These are phyloP conservation scores for Drechslera avenae DNA, from an alignment of 2,329 filamentous ascomycete species.

Conservation along the genomic window DNA sequence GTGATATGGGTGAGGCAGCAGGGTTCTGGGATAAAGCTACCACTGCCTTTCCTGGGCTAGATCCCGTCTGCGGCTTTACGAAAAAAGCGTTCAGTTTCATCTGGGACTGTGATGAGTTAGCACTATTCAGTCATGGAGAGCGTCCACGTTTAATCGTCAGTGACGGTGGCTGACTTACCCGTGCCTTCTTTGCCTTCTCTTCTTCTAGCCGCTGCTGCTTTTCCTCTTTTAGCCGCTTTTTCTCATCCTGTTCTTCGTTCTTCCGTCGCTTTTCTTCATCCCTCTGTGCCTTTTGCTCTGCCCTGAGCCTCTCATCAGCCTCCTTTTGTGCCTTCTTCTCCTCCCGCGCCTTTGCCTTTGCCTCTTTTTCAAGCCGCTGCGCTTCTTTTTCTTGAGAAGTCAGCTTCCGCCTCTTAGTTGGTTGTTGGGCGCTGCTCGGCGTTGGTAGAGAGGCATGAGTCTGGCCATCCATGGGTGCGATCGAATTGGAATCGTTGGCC, in stretches of 20 bases:
- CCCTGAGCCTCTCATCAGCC: constrained; percentile 43
- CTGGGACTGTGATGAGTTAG: constrained; percentile 45
- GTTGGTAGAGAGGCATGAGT: constrained; percentile 1
- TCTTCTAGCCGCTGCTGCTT: constrained; percentile 54
- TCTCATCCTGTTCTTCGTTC: constrained; percentile 46
- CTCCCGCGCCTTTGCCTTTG: constrained; percentile 43
- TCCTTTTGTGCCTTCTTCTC: constrained; percentile 45
- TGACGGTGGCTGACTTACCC: constrained; percentile 38
- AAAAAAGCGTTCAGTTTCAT: constrained; percentile 54
- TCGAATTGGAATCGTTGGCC: constrained; percentile 13
- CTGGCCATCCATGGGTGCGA: constrained; percentile 20
- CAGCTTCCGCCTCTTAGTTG: constrained; percentile 52
- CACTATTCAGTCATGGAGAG: background rate
- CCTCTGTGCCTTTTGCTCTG: constrained; percentile 45
- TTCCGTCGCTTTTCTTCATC: constrained; percentile 46
- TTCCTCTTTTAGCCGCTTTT: constrained; percentile 52
- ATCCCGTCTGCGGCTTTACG: constrained; percentile 47
- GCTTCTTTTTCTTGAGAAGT: constrained; percentile 52
- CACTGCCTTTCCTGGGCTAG: constrained; percentile 30
- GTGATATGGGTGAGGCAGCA: constrained; percentile 33
- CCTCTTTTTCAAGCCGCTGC: constrained; percentile 46
- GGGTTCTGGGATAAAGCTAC: constrained; percentile 44
- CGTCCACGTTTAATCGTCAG: too few relatives aligned
- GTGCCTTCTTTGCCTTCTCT: constrained; percentile 46
- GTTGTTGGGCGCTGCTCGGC: constrained; percentile 21